Percentiles rank a stretch among this genome's conserved stretches.
Evolutionary conservation across 75 land plant species (phyloP).

Genomic region (Azolla pinnata): DNA sequence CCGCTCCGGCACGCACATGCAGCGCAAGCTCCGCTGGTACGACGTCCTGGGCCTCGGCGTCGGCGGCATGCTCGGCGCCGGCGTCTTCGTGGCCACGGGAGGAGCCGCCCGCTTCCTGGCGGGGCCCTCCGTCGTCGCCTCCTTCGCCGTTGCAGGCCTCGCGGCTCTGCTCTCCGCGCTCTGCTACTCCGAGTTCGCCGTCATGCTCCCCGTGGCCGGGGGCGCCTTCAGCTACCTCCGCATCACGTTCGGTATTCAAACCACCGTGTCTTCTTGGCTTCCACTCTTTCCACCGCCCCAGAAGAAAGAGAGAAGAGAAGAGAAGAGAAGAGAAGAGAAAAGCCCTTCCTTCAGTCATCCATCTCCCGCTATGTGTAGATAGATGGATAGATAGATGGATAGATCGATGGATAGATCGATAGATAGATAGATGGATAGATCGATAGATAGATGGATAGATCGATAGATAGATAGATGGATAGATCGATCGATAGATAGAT

Average conservation of each 20-base stretch:
- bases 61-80: slow-evolving; percentile 97
- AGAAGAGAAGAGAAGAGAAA: no score
- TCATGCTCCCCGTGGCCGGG: slow-evolving; percentile 89
- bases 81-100: slow-evolving; percentile 83
- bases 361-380: no score
- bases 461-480: no score
- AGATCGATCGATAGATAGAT: no score
- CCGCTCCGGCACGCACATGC: slow-evolving; percentile 66
- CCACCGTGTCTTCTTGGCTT: neutral
- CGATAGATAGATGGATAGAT: no score
- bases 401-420: no score
- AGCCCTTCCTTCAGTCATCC: no score
- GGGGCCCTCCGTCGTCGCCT: slow-evolving; percentile 69
- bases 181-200: slow-evolving; percentile 97
- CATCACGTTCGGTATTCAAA: slow-evolving; percentile 60
- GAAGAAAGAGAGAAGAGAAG: no score
- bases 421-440: no score
- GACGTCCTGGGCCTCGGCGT: slow-evolving; percentile 73
- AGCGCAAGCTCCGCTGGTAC: slow-evolving; percentile 52
- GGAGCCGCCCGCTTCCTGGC: slow-evolving; percentile 45
- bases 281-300: no score
- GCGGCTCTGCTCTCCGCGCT: slow-evolving; percentile 87
- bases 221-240: slow-evolving; percentile 92
- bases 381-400: no score
- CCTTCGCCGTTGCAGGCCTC: slow-evolving; percentile 79